Evolutionary conservation across 495 filamentous ascomycete genomes (phyloP), one percentile per base, ranked within the genome.

Genomic region (Neurospora sp.): DNA sequence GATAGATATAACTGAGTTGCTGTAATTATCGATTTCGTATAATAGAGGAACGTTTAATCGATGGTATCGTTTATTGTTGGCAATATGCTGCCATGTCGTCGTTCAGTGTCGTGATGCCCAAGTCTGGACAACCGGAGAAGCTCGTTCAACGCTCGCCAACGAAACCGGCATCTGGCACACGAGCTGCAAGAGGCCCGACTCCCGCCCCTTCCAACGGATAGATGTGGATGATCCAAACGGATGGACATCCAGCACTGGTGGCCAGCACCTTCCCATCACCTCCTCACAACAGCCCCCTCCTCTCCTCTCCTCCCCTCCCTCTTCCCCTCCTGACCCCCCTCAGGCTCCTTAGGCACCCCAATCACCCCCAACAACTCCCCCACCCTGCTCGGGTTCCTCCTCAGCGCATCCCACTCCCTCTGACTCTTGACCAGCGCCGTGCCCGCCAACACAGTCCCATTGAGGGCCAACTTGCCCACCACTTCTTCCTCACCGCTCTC

Each of bases 371-470:
- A 79, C 18, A 92, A 79, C 59, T 83, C 79, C n/a, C 80, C 77
- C 70, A 94, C 76, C 72, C 82, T 79, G 16, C 81, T 81, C 20
- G 84, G 85, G 68, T 89, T 81, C 31, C 78, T 80, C 40, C 85
- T 70, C 70, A 96, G 74, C 12, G 83, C 80, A 77, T 93, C 85
- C 91, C 91, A 94, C 82, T 94, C 91, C 18, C 79, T 83, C 76
- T 91, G 81, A 22, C 80, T 87, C 82, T 94, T 95, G 16, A 96
- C 93, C 83, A 96, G 89, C 68, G 94, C 83, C 39, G 92, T 95
- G 2, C 91, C 92, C n/a, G 89, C 93, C 22, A 96, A 82, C 68
- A 93, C 82, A 0, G 93, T 95, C 22, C 93, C 93, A 73, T 96
- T 95, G 27, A 95, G 79, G 16, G 88, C 86, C 20, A 94, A 80